phyloP scores from a whole-genome alignment of 306 rosid genomes.

The Oemleria cerasiformis region DNA sequence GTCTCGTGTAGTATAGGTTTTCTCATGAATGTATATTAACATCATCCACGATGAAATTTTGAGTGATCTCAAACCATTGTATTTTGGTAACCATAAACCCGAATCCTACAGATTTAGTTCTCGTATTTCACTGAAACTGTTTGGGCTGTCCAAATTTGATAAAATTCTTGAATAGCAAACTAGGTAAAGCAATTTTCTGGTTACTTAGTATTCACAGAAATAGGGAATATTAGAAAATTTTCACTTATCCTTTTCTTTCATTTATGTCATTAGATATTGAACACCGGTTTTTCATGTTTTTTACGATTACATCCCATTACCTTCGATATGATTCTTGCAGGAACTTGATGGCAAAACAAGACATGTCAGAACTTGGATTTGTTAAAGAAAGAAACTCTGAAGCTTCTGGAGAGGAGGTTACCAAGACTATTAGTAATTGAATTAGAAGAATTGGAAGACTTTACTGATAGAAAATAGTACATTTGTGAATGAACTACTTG shows the following conservation, averaged over 20 bases:
- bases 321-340: conserved; percentile 43
- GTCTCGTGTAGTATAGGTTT: conserved; percentile 4
- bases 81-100: neutral
- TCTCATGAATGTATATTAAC: neutral
- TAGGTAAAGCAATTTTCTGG: neutral
- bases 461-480: neutral
- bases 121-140: neutral
- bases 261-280: neutral
- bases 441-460: conserved; percentile 1
- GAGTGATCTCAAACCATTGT: neutral
- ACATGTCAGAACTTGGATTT: conserved; percentile 91
- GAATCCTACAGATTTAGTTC: neutral
- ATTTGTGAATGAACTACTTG: neutral
- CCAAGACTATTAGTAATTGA: conserved; percentile 34
- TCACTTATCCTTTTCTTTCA: neutral
- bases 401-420: conserved; percentile 25
- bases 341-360: conserved; percentile 98
- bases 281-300: conserved; percentile 8
- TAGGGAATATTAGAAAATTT: neutral
- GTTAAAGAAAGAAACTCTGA: conserved; percentile 25
- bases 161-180: neutral
- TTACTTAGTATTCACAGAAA: neutral
- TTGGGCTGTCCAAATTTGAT: neutral
- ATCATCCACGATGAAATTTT: neutral
- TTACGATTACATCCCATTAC: conserved; percentile 1